Conservation (phyloP, 2,329 filamentous ascomycete genomes). For the Leptographium procerum region DNA sequence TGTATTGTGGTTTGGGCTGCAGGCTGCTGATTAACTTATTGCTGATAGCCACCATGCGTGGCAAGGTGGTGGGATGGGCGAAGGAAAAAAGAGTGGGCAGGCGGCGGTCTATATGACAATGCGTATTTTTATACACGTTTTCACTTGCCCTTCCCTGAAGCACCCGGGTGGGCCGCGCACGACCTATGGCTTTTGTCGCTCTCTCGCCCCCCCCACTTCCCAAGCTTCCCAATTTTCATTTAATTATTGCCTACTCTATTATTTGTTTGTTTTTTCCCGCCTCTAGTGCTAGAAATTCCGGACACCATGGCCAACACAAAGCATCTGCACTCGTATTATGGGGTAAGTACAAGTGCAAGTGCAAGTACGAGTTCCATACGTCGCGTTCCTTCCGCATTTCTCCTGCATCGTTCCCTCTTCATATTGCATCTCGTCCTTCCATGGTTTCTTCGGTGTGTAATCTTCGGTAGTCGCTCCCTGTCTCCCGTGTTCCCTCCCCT, state of each 20-base stretch:
- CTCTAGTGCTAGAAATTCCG: neutral
- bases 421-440: neutral
- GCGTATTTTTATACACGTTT: constrained; percentile 21
- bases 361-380: neutral
- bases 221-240: constrained; percentile 6
- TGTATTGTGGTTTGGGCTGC: neutral
- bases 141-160: constrained; percentile 6
- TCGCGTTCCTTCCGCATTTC: neutral
- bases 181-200: constrained; percentile 8
- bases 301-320: neutral
- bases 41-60: neutral
- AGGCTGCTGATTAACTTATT: neutral
- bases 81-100: constrained; percentile 15
- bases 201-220: constrained; percentile 2
- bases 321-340: too few relatives aligned
- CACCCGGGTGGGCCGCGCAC: constrained; percentile 11
- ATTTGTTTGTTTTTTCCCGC: neutral
- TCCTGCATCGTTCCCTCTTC: neutral
- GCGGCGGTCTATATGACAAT: constrained; percentile 18
- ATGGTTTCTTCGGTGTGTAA: neutral
- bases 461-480: neutral
- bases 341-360: neutral
- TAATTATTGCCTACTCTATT: constrained; percentile 2
- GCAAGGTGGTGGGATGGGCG: constrained; percentile 4
- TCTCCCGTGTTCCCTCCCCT: neutral